These are phyloP conservation scores for Bipolaris bicolor DNA, from an alignment of 2,329 filamentous ascomycete genomes.

Conservation along the genomic window DNA sequence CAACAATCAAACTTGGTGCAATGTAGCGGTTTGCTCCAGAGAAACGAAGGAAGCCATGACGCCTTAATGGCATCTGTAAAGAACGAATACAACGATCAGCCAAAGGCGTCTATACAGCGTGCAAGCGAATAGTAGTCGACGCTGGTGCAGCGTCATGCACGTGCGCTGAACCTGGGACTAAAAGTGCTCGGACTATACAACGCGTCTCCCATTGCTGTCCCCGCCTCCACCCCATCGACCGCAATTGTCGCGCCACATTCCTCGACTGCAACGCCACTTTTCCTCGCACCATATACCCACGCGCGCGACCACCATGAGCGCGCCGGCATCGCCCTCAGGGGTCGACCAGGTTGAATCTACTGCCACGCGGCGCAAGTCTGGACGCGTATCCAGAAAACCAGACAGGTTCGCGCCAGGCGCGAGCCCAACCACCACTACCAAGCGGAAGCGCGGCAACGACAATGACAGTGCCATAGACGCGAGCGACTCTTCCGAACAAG, in stretches of 20 bases:
- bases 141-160: slow-evolving; percentile 16
- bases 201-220: slow-evolving; percentile 28
- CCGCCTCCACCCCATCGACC: slow-evolving; percentile 26
- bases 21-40: too few relatives aligned
- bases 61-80: background rate
- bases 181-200: slow-evolving; percentile 20
- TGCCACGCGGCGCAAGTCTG: slow-evolving; percentile 48
- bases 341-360: slow-evolving; percentile 35
- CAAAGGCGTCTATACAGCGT: background rate
- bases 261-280: slow-evolving; percentile 12
- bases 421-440: slow-evolving; percentile 40
- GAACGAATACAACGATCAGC: background rate
- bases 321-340: slow-evolving; percentile 32
- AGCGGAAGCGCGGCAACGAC: slow-evolving; percentile 46
- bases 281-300: slow-evolving; percentile 1
- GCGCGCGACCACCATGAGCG: slow-evolving; percentile 43
- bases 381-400: slow-evolving; percentile 50
- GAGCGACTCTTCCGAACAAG: slow-evolving; percentile 36
- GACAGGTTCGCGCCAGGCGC: slow-evolving; percentile 40
- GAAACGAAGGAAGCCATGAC: background rate
- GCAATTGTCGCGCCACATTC: slow-evolving; percentile 27
- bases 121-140: slow-evolving; percentile 5
- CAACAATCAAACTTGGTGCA: background rate
- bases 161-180: slow-evolving; percentile 21
- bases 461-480: slow-evolving; percentile 40